These are phyloP conservation scores for Vitis cinerea DNA, from an alignment of 164 flowering plant species.

Conservation along the genomic window DNA sequence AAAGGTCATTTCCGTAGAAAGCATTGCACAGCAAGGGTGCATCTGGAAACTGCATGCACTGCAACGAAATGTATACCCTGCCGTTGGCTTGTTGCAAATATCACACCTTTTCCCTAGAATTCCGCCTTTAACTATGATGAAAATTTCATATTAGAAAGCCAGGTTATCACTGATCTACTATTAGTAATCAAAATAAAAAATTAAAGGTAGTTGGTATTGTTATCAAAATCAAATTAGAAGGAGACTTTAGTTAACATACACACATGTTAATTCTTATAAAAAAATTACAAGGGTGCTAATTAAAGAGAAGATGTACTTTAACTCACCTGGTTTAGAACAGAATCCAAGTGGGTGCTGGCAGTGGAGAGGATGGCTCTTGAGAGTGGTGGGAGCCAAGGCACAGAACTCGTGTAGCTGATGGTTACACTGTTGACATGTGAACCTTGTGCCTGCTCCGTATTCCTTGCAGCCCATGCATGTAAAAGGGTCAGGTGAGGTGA, in stretches of 20 bases:
- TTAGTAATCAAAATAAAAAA: background rate
- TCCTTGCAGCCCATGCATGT: slow-evolving; percentile 81
- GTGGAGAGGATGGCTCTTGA: slow-evolving; percentile 64
- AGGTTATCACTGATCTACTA: background rate
- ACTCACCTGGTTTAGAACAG: slow-evolving; percentile 39
- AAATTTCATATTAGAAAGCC: no score
- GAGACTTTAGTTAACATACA: no score
- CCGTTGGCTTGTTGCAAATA: slow-evolving; percentile 52
- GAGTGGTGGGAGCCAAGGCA: slow-evolving; percentile 56
- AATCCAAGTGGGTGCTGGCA: slow-evolving; percentile 60
- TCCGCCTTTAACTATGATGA: slow-evolving; percentile 36
- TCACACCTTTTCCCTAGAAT: slow-evolving; percentile 56
- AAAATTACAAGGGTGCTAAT: no score
- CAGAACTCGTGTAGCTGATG: slow-evolving; percentile 77
- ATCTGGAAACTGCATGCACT: slow-evolving; percentile 62
- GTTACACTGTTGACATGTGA: slow-evolving; percentile 58
- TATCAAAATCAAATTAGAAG: no score
- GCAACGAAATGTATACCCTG: slow-evolving; percentile 65
- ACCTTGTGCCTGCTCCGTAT: slow-evolving; percentile 65
- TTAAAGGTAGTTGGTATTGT: no score
- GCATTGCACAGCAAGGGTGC: slow-evolving; percentile 80
- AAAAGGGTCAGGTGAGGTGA: slow-evolving; percentile 45
- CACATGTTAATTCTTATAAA: no score
- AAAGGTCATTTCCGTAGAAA: slow-evolving; percentile 37
- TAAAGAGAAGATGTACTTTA: background rate